Conservation (phyloP, 768 basidiomycete species). For the Infundibulicybe gibba region DNA sequence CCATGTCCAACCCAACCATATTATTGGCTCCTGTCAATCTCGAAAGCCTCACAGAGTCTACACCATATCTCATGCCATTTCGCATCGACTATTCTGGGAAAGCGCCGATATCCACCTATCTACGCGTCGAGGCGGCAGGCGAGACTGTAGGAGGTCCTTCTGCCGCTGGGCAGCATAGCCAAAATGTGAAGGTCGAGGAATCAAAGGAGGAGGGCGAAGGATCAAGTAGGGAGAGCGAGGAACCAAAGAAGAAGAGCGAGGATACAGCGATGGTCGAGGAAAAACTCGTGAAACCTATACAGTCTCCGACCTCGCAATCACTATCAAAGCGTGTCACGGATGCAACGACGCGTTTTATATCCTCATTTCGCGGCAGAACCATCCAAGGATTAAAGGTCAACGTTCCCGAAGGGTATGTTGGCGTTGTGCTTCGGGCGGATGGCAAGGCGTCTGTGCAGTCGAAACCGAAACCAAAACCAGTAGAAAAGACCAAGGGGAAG, state of each 20-base stretch:
- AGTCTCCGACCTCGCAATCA: conserved; percentile 3
- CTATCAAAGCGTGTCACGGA: conserved; percentile 18
- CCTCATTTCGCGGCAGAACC: conserved; percentile 73
- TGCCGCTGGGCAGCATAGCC: neutral
- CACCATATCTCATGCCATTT: conserved; percentile 81
- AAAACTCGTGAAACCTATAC: neutral
- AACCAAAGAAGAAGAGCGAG: neutral
- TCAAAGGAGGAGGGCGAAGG: neutral
- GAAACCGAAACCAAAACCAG: conserved; percentile 7
- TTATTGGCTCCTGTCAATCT: neutral
- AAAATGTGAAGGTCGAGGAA: conserved; percentile 5
- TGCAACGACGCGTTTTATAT: conserved; percentile 40
- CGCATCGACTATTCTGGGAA: conserved; percentile 67
- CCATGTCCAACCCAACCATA: neutral
- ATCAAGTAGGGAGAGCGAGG: neutral
- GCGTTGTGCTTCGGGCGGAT: conserved; percentile 51
- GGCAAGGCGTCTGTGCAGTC: conserved; percentile 8
- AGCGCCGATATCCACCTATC: conserved; percentile 73
- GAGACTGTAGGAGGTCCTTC: conserved; percentile 23
- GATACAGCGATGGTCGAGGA: neutral
- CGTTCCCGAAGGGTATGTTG: conserved; percentile 65
- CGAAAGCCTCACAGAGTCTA: conserved; percentile 25
- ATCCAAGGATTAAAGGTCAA: conserved; percentile 63
- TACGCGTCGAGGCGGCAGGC: conserved; percentile 49
- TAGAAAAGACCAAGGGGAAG: conserved; percentile 7